Percentiles rank a stretch among this genome's conserved stretches.
Evolutionary conservation across 306 rosid genomes (phyloP).

Genomic region (Crotalaria pallida): DNA sequence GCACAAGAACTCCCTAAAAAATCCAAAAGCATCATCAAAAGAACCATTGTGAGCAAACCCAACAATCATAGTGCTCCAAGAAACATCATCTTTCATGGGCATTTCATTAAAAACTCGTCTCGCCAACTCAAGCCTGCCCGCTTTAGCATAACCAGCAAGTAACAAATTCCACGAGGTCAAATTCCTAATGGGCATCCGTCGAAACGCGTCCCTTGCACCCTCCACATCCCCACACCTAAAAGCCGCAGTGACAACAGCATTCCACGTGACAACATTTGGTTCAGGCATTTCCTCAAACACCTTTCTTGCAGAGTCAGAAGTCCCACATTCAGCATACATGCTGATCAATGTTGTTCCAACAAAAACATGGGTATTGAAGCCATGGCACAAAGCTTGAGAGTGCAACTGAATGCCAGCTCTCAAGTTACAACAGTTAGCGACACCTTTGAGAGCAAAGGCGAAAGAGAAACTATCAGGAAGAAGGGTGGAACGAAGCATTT

Average conservation of each 20-base stretch:
- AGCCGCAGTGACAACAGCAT: conserved; percentile 56
- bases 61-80: conserved; percentile 88
- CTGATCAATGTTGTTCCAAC: conserved; percentile 70
- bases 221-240: conserved; percentile 56
- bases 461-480: conserved; percentile 71
- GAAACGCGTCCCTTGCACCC: conserved; percentile 40
- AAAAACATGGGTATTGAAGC: conserved; percentile 50
- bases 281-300: conserved; percentile 70
- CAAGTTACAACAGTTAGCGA: conserved; percentile 42
- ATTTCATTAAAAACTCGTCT: conserved; percentile 49
- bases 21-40: conserved; percentile 61
- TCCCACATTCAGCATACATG: conserved; percentile 65
- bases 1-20: conserved; percentile 56
- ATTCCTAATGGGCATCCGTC: conserved; percentile 53
- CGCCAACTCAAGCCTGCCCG: conserved; percentile 64
- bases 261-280: conserved; percentile 86
- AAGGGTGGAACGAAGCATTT: conserved; percentile 51
- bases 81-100: conserved; percentile 61
- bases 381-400: conserved; percentile 40
- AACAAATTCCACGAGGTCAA: conserved; percentile 73
- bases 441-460: conserved; percentile 63
- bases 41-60: conserved; percentile 65
- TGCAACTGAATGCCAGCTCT: conserved; percentile 58
- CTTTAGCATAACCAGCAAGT: conserved; percentile 71
- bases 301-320: conserved; percentile 28